phyloP scores from a whole-genome alignment of 768 basidiomycete genomes.

The Lactarius psammicola region DNA sequence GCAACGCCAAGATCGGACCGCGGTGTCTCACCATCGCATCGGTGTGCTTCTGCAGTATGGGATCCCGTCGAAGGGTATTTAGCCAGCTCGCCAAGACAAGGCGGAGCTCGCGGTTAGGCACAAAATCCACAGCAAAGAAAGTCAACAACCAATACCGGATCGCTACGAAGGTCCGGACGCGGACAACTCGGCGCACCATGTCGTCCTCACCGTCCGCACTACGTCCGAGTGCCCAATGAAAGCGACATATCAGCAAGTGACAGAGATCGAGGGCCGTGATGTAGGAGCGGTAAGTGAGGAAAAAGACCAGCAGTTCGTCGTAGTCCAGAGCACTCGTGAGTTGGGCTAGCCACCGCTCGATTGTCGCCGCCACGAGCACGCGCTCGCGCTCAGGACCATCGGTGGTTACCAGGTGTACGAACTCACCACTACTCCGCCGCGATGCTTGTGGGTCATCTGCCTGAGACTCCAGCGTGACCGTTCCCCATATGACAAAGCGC shows the following conservation, averaged over 20 bases:
- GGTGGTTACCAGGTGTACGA: slow-evolving; percentile 14
- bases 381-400: slow-evolving; percentile 41
- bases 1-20: slow-evolving; percentile 4
- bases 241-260: slow-evolving; percentile 79
- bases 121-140: slow-evolving; percentile 86
- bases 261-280: slow-evolving; percentile 76
- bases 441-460: slow-evolving; percentile 28
- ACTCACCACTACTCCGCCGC: slow-evolving; percentile 26
- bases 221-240: slow-evolving; percentile 79
- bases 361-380: slow-evolving; percentile 83
- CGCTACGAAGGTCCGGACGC: slow-evolving; percentile 87
- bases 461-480: slow-evolving; percentile 40
- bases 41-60: slow-evolving; percentile 58
- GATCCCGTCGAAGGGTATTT: slow-evolving; percentile 72
- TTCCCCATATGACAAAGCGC: slow-evolving; percentile 90
- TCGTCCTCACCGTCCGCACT: slow-evolving; percentile 58
- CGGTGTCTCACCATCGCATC: slow-evolving; percentile 65
- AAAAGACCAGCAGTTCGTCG: slow-evolving; percentile 85
- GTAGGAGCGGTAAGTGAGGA: slow-evolving; percentile 89
- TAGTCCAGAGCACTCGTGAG: slow-evolving; percentile 83
- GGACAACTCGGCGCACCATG: slow-evolving; percentile 69
- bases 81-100: slow-evolving; percentile 74
- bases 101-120: slow-evolving; percentile 76
- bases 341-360: slow-evolving; percentile 92
- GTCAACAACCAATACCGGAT: slow-evolving; percentile 89